A percentile compares a stretch with the other conserved stretches of the same genome.
These are phyloP conservation scores for Ostreobium quekettii DNA, from an alignment of 139 green algal species.

Conservation along the genomic window DNA sequence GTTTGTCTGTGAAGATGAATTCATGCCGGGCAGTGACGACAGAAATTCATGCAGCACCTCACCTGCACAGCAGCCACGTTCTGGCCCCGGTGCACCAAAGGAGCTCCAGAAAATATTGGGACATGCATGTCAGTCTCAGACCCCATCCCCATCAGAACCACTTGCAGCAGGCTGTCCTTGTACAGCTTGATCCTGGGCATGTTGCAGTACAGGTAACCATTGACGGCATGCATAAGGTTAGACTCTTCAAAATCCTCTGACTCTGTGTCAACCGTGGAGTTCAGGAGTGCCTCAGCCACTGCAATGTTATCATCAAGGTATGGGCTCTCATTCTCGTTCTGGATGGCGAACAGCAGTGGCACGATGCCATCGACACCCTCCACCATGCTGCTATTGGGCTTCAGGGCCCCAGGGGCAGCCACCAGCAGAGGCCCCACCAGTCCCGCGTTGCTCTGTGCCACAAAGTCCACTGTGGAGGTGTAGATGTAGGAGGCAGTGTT, in stretches of 20 bases:
- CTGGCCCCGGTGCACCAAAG: too few relatives aligned
- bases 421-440: constrained; percentile 31
- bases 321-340: constrained; percentile 25
- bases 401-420: not conserved
- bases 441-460: constrained; percentile 27
- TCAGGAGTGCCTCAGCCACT: not conserved
- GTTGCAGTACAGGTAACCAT: constrained; percentile 53
- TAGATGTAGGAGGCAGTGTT: constrained; percentile 28
- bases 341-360: constrained; percentile 21
- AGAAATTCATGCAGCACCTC: too few relatives aligned
- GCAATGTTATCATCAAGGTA: constrained; percentile 26
- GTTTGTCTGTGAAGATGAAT: too few relatives aligned
- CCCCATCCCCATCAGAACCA: too few relatives aligned
- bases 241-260: constrained; percentile 27
- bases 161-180: too few relatives aligned
- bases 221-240: constrained; percentile 52
- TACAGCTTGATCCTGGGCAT: constrained; percentile 26
- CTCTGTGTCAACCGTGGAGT: too few relatives aligned
- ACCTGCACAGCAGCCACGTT: too few relatives aligned
- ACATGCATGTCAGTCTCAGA: too few relatives aligned
- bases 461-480: constrained; percentile 23
- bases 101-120: too few relatives aligned
- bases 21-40: too few relatives aligned
- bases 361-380: not conserved
- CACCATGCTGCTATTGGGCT: not conserved